A percentile compares a stretch with the other conserved stretches of the same genome.
These are phyloP conservation scores for Candida berthetii DNA, from an alignment of 805 yeast species.

Conservation along the genomic window DNA sequence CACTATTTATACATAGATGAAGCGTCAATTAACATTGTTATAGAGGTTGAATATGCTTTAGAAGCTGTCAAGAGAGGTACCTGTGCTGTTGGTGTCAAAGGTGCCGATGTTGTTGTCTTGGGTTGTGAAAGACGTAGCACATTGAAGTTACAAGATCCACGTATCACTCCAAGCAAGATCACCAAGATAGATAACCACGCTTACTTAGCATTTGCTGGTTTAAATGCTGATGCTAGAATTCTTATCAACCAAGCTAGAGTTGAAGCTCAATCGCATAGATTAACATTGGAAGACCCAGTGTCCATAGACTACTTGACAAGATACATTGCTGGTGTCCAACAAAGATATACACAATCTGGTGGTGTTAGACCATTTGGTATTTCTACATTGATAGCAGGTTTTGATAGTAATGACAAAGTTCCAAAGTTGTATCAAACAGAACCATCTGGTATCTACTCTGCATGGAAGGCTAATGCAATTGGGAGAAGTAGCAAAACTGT, in stretches of 20 bases:
- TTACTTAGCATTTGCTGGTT: slow-evolving; percentile 91
- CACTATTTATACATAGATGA: no score
- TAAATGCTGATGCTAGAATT: slow-evolving; percentile 97
- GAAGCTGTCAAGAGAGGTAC: slow-evolving; percentile 99
- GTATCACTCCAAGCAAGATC: slow-evolving; percentile 93
- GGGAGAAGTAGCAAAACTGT: slow-evolving; percentile 95
- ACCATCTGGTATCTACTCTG: slow-evolving; percentile 94
- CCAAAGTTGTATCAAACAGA: slow-evolving; percentile 93
- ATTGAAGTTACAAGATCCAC: slow-evolving; percentile 89
- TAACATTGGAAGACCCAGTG: slow-evolving; percentile 93
- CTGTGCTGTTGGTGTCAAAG: slow-evolving; percentile 96
- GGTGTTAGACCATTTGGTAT: slow-evolving; percentile 99
- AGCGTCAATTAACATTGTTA: background rate
- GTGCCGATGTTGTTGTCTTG: slow-evolving; percentile 78
- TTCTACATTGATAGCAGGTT: slow-evolving; percentile 92
- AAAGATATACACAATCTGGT: slow-evolving; percentile 94
- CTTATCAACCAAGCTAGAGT: slow-evolving; percentile 92
- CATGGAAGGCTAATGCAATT: slow-evolving; percentile 97
- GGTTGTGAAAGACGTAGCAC: slow-evolving; percentile 98
- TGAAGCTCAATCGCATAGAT: slow-evolving; percentile 91
- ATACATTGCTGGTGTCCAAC: slow-evolving; percentile 97
- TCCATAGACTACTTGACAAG: slow-evolving; percentile 87
- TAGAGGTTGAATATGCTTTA: slow-evolving; percentile 91
- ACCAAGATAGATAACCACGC: slow-evolving; percentile 88
- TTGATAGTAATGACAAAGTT: slow-evolving; percentile 74